Evolutionary conservation across 345 rosid genomes (phyloP).

Genomic region (Citrus sinensis): DVS_A1.0 CM039167.1:19597001-19597500

Average conservation of each 20-base stretch:
- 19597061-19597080: conserved; percentile 83
- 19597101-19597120: conserved; percentile 93
- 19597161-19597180: conserved; percentile 96
- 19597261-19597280: conserved; percentile 79
- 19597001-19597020: conserved; percentile 75
- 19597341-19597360: conserved; percentile 78
- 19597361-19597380: conserved; percentile 96
- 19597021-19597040: conserved; percentile 89
- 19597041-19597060: conserved; percentile 74
- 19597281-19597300: conserved; percentile 98
- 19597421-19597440: conserved; percentile 77
- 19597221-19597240: conserved; percentile 93
- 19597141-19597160: conserved; percentile 92
- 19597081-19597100: conserved; percentile 79
- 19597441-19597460: conserved; percentile 82
- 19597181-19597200: conserved; percentile 84
- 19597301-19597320: conserved; percentile 97
- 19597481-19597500: conserved; percentile 88
- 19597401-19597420: conserved; percentile 90
- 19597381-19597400: conserved; percentile 97
- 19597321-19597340: conserved; percentile 92
- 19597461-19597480: conserved; percentile 94
- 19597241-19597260: conserved; percentile 81
- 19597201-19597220: conserved; percentile 83
- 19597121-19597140: conserved; percentile 84